These are phyloP conservation scores for Smallanthus sonchifolius DNA, from an alignment of 129 eudicot genomes.

Conservation along the genomic window DNA sequence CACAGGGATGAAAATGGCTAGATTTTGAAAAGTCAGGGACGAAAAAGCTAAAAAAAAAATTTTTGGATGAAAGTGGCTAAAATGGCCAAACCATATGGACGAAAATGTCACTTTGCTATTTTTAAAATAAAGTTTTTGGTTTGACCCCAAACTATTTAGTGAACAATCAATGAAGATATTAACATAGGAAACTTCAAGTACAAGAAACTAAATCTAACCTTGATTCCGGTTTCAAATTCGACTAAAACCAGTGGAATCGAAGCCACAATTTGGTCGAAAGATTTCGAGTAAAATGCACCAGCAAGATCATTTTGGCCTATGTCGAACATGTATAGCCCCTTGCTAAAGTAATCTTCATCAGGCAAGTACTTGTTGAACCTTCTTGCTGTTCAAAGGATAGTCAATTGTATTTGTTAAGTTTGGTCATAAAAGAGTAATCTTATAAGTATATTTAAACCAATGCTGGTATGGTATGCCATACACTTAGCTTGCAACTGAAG, in stretches of 20 bases:
- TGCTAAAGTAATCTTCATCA: constrained; percentile 49
- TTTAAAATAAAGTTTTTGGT: too few relatives aligned
- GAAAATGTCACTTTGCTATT: too few relatives aligned
- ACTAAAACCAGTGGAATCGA: constrained; percentile 66
- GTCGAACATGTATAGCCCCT: constrained; percentile 87
- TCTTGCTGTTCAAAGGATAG: constrained; percentile 39
- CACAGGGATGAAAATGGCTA: too few relatives aligned
- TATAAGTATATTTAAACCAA: background rate
- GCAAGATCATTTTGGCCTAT: constrained; percentile 92
- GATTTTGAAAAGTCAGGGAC: too few relatives aligned
- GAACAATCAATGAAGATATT: background rate
- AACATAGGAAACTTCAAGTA: background rate
- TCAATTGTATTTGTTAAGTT: background rate
- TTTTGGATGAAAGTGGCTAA: too few relatives aligned
- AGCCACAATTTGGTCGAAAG: constrained; percentile 77
- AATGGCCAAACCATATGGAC: too few relatives aligned
- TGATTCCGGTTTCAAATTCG: constrained; percentile 75
- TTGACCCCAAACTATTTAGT: too few relatives aligned
- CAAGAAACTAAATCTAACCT: constrained; percentile 38
- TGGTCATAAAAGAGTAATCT: background rate
- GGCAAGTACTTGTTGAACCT: constrained; percentile 72
- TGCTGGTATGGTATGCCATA: constrained; percentile 8
- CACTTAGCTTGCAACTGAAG: constrained; percentile 50
- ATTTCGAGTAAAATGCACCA: constrained; percentile 71
- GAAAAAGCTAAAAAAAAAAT: too few relatives aligned